phyloP scores from a whole-genome alignment of 495 filamentous ascomycete species.

The Hypoxylon crocopeplum region DNA sequence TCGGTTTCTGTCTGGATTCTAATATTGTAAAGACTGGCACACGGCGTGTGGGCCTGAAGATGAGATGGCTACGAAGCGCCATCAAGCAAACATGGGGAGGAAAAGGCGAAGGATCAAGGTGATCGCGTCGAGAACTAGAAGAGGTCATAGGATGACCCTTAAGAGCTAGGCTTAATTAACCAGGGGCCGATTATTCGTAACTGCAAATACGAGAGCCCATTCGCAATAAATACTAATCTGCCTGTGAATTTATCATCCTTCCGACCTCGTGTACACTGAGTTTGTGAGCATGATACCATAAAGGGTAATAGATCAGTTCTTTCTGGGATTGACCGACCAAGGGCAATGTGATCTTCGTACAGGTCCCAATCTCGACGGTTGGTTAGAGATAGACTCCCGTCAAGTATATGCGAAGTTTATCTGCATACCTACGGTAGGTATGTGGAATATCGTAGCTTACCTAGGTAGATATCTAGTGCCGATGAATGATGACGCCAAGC shows the following conservation, averaged over 20 bases:
- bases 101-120: conserved; percentile 16
- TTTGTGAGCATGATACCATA: too few relatives aligned
- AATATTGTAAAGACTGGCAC: conserved; percentile 34
- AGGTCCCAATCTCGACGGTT: too few relatives aligned
- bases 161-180: conserved; percentile 36
- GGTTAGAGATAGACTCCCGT: too few relatives aligned
- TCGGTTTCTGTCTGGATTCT: conserved; percentile 38
- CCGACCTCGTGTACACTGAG: too few relatives aligned
- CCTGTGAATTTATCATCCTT: too few relatives aligned
- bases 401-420: too few relatives aligned
- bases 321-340: too few relatives aligned
- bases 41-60: conserved; percentile 10
- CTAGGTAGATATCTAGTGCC: not conserved
- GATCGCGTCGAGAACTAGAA: conserved; percentile 28
- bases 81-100: conserved; percentile 22
- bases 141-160: conserved; percentile 7
- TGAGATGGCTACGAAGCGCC: conserved; percentile 6
- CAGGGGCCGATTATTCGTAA: conserved; percentile 31
- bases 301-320: too few relatives aligned
- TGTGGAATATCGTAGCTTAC: too few relatives aligned
- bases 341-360: too few relatives aligned
- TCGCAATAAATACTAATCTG: not conserved
- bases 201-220: conserved; percentile 15
- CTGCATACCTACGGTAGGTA: too few relatives aligned
- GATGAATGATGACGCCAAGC: conserved; percentile 11